Base-by-base conservation (phyloP, 2,329 filamentous ascomycete species). In the Botrytis byssoidea region DNA sequence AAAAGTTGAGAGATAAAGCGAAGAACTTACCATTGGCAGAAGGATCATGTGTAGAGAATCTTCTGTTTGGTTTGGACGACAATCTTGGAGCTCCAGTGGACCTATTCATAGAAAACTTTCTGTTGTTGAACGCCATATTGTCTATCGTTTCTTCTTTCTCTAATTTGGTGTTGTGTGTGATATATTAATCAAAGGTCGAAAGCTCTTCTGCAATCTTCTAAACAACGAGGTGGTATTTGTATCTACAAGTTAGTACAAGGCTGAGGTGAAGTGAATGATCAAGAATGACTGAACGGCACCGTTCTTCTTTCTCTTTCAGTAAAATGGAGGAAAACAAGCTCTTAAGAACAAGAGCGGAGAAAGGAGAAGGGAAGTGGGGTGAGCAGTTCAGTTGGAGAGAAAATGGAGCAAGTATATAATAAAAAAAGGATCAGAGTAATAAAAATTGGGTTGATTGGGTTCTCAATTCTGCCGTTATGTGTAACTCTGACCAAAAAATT, bases 91-190 rank as follows among this genome's bases (percentile, higher is more conserved):
- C 86, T 78, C 89, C 89, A 70, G 89, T 90, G 80, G 90, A 88
- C 79, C 88, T 86, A 83, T 91, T 90, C 83, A 91, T 90, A 76
- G 88, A 90, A 82, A 91, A 91, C 81, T 90, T 90, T 83, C 89
- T 88, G 74, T 85, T 86, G 80, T 84, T 83, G 78, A 88, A 88
- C 32, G 78, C 76, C 79, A 81, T 81, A 29, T 66, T 80, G 57
- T 69, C 64, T 29, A 64, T 59, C 59, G 32, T 37, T 40, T 29
- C 35, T 46, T 40, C 25, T 66, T 29, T 63, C 16, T 71, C 42
- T 8, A 35, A 66, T 35, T 18, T 35, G 20, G 5, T 44, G 35
- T 67, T 67, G 25, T 40, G 4, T 16, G 22, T n/a, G 32, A 46
- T 67, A 14, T 9, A 35, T 14, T 16, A n/a, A 29, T 51, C 14